phyloP scores from a whole-genome alignment of 2,329 filamentous ascomycete species.

The Chaetomiaceae sp. region DNA sequence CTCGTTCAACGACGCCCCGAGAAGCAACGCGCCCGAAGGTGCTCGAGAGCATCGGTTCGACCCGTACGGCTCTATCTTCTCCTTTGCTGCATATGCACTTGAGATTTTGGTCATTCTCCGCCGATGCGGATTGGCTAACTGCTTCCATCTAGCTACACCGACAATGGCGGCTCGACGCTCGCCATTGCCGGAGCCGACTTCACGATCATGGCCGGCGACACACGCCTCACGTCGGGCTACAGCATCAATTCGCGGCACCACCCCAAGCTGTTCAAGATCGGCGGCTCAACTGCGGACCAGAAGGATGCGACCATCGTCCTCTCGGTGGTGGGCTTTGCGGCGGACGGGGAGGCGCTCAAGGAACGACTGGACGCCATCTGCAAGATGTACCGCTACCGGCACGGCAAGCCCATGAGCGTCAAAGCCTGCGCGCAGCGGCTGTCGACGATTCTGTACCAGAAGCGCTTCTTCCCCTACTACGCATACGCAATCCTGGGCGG shows the following conservation, averaged over 20 bases:
- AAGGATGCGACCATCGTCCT: conserved; percentile 81
- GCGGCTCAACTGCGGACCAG: conserved; percentile 80
- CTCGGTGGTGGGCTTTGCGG: conserved; percentile 91
- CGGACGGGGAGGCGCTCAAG: conserved; percentile 88
- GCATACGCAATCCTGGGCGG: conserved; percentile 90
- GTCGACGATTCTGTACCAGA: conserved; percentile 91
- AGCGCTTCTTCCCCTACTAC: conserved; percentile 99
- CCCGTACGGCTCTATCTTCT: conserved; percentile 55
- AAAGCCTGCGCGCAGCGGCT: conserved; percentile 91
- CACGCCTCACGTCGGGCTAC: conserved; percentile 90
- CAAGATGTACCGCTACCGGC: conserved; percentile 98
- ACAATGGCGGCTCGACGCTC: conserved; percentile 94
- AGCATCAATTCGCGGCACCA: conserved; percentile 97
- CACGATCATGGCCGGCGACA: conserved; percentile 95
- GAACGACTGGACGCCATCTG: conserved; percentile 90
- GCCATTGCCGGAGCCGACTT: conserved; percentile 93
- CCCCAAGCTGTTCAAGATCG: conserved; percentile 96
- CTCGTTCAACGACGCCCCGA: conserved; percentile 58
- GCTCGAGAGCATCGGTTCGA: conserved; percentile 77
- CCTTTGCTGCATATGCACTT: background rate
- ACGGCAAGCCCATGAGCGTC: conserved; percentile 93
- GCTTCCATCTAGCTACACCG: conserved; percentile 66
- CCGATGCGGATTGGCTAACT: conserved; percentile 7
- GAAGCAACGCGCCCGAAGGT: conserved; percentile 45
- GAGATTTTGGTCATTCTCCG: background rate